These are phyloP conservation scores for Wickerhamomyces rabaulensis DNA, from an alignment of 805 yeast genomes.

Conservation along the genomic window DNA sequence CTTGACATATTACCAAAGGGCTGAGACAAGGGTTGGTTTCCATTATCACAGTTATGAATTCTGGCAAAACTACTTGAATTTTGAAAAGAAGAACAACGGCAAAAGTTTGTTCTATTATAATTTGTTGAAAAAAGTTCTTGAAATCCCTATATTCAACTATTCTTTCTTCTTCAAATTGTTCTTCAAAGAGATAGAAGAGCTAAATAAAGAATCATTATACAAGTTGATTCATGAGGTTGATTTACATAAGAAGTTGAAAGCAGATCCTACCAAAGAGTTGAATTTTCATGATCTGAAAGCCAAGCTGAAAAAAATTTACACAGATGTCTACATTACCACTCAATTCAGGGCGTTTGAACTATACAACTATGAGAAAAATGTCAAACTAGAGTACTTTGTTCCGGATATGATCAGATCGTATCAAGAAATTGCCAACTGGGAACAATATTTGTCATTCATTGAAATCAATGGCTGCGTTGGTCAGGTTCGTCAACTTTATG, in stretches of 20 bases:
- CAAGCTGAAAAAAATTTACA: slow-evolving; percentile 40
- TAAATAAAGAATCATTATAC: slow-evolving; percentile 8
- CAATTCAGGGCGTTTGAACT: slow-evolving; percentile 48
- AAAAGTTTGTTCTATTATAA: slow-evolving; percentile 18
- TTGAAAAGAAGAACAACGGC: slow-evolving; percentile 34
- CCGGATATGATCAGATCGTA: slow-evolving; percentile 26
- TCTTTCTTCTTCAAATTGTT: slow-evolving; percentile 38
- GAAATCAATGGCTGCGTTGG: slow-evolving; percentile 29
- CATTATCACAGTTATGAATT: slow-evolving; percentile 48
- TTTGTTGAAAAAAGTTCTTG: slow-evolving; percentile 44
- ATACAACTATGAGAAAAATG: slow-evolving; percentile 40
- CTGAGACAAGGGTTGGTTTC: slow-evolving; percentile 43
- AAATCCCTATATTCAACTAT: slow-evolving; percentile 53
- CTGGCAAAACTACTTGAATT: slow-evolving; percentile 44
- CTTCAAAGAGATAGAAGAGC: slow-evolving; percentile 27
- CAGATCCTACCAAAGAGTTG: slow-evolving; percentile 5
- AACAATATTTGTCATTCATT: slow-evolving; percentile 47
- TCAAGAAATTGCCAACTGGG: slow-evolving; percentile 56
- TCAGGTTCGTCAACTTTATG: slow-evolving; percentile 32
- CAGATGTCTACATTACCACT: slow-evolving; percentile 49
- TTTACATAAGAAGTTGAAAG: slow-evolving; percentile 17
- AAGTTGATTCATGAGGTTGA: slow-evolving; percentile 16
- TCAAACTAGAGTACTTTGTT: slow-evolving; percentile 34
- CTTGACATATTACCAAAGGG: slow-evolving; percentile 36
- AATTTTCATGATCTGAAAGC: slow-evolving; percentile 26